Evolutionary conservation across 208 protist genomes (phyloP), one percentile per base, ranked within the genome.

Genomic region (Crithidia acanthocephali): DNA sequence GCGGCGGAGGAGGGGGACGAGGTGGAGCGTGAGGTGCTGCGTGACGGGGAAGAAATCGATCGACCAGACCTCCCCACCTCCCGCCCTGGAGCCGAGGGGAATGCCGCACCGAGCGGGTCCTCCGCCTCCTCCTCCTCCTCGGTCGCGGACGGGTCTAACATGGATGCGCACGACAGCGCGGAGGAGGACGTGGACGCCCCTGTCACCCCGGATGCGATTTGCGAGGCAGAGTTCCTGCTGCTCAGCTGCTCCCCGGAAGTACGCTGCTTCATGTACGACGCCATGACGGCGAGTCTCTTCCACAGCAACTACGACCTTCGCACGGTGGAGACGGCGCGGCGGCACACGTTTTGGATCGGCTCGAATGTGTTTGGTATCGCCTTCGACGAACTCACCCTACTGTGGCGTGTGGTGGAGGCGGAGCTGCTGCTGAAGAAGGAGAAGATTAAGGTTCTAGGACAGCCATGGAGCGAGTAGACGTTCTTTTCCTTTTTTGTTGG

Each of bases 261-360:
- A 27, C 88, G 88, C 22, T 96, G 91, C 74, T 96, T 94, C 68
- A 63, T 96, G 47, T 92, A 92, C 60, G 91, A 96, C 48, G 82
- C 88, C 10, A 92, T 94, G 86, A 74, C 76, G 2, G 91, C 91
- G 7, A 77, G 82, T 32, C 72, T 82, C 18, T 95, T 91, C 61
- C 80, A 93, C 70, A 67, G 76, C 55, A 74, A 76, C 53, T 56
- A 64, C 51, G 82, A 92, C 68, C 55, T 83, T 13, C 55, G 65
- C 48, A 44, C 57, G 44, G 64, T 86, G 30, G 72, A 85, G 64
- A 73, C 74, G 56, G 66, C 79, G 16, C 74, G 78, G 40, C 69
- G 73, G 25, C 84, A 76, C 33, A 69, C 88, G 2, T 85, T 85
- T 37, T 32, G 18, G 40, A 72, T 95, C n/a, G 80, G 79, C 32